phyloP scores from a whole-genome alignment of 2,329 filamentous ascomycete genomes.

The Trichoderma semiorbis region DNA sequence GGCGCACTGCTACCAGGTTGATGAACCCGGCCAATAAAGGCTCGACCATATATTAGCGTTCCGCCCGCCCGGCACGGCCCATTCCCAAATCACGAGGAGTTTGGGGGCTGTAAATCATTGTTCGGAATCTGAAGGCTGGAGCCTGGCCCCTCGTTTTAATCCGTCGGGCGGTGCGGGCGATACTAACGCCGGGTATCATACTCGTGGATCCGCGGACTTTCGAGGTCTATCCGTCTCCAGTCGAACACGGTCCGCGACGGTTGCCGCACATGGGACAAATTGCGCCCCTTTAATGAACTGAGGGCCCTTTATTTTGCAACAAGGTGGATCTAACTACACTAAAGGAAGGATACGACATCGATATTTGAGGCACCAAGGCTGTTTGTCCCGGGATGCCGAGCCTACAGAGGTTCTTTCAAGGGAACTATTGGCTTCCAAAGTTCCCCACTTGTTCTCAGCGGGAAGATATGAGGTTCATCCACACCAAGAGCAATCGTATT shows the following conservation, averaged over 20 bases:
- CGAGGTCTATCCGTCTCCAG: background rate
- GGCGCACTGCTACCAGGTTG: background rate
- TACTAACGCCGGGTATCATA: background rate
- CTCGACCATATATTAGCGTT: background rate
- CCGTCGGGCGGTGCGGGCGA: background rate
- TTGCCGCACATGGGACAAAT: background rate
- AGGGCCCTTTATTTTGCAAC: background rate
- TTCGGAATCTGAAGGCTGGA: background rate
- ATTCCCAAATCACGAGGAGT: background rate
- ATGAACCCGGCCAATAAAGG: background rate
- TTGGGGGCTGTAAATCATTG: background rate
- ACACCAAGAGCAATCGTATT: background rate
- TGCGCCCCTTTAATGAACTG: background rate
- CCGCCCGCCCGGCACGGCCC: background rate
- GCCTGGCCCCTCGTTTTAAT: background rate
- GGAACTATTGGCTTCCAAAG: background rate
- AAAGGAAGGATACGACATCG: background rate
- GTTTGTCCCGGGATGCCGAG: background rate
- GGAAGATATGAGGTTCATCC: background rate
- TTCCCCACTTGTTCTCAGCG: background rate
- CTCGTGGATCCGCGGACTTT: background rate
- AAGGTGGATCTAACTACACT: background rate
- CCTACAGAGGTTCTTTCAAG: background rate
- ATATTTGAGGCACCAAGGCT: background rate
- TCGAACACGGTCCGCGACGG: background rate